Percentiles rank a stretch among this genome's conserved stretches.
Conservation (phyloP, 108 stramenopile genomes). For the Nitzschia sp. region DNA sequence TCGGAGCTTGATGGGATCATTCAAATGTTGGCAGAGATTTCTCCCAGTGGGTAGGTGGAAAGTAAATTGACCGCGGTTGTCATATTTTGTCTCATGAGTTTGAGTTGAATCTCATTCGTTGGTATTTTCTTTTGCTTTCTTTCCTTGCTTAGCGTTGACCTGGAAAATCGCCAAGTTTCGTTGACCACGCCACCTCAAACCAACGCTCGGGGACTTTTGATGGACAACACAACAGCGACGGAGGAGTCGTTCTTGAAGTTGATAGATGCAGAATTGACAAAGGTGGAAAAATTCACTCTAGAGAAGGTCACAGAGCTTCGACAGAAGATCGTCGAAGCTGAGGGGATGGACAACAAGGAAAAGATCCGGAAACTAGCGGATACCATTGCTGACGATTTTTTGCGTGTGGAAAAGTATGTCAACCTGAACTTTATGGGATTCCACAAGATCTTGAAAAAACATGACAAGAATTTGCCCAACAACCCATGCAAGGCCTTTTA, state of each 20-base stretch:
- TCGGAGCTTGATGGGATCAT: conserved; percentile 72
- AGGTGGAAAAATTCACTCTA: conserved; percentile 88
- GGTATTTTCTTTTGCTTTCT: no score
- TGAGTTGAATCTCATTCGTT: no score
- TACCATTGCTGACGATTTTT: conserved; percentile 70
- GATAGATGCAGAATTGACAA: conserved; percentile 84
- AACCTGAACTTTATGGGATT: conserved; percentile 98
- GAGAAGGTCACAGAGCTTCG: conserved; percentile 72
- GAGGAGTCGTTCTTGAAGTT: conserved; percentile 86
- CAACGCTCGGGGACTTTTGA: conserved; percentile 67
- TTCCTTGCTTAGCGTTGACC: conserved; percentile 50
- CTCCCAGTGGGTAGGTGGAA: conserved; percentile 63
- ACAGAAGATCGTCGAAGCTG: conserved; percentile 44
- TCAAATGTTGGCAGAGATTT: conserved; percentile 51
- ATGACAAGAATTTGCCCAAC: conserved; percentile 89
- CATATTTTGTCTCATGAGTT: not conserved
- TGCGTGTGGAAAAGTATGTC: conserved; percentile 93
- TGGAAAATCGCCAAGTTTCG: conserved; percentile 71
- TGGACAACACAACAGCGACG: conserved; percentile 54
- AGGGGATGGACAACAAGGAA: conserved; percentile 26
- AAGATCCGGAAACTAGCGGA: conserved; percentile 51
- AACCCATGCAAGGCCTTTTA: conserved; percentile 92
- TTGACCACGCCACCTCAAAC: conserved; percentile 88
- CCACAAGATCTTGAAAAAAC: conserved; percentile 98
- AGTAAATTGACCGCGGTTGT: no score